These are phyloP conservation scores for Erythrobasidium hasegawianum DNA, from an alignment of 1,284 basidiomycete genomes.

Conservation along the genomic window DNA sequence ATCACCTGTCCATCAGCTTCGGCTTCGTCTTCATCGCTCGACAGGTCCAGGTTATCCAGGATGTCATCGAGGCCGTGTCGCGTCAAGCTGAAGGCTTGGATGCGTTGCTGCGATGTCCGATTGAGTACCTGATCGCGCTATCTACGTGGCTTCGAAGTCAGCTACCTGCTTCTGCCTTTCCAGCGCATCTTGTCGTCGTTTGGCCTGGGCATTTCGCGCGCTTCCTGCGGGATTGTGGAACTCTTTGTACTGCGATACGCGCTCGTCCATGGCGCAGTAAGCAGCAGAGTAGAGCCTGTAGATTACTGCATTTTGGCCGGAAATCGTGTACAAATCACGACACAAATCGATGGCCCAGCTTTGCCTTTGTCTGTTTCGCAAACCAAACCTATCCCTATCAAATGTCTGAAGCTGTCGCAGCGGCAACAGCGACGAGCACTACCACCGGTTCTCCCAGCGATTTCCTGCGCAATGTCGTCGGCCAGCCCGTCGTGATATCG, in stretches of 20 bases:
- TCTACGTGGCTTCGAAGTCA: background rate
- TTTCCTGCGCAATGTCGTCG: constrained; percentile 63
- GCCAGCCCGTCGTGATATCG: constrained; percentile 88
- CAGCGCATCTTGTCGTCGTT: constrained; percentile 31
- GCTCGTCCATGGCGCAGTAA: background rate
- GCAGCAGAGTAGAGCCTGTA: too few relatives aligned
- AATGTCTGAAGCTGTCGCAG: constrained; percentile 6
- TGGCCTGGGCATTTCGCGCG: constrained; percentile 9
- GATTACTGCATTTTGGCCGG: too few relatives aligned
- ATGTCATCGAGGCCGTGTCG: constrained; percentile 26
- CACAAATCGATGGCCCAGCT: too few relatives aligned
- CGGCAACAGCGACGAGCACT: constrained; percentile 11
- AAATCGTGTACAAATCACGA: too few relatives aligned
- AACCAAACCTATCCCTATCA: too few relatives aligned
- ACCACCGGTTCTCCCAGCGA: constrained; percentile 38
- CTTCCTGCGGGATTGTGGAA: constrained; percentile 5
- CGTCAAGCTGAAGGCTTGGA: constrained; percentile 15
- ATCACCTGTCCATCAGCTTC: background rate
- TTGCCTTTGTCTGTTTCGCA: too few relatives aligned
- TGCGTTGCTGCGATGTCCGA: constrained; percentile 2
- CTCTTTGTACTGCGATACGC: constrained; percentile 7
- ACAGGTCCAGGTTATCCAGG: constrained; percentile 18
- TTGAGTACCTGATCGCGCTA: background rate
- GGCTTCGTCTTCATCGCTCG: constrained; percentile 8
- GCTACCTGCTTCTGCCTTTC: constrained; percentile 22